Conservation (phyloP, 176 grass and related monocot genomes). For the Metroxylon sagu region DNA sequence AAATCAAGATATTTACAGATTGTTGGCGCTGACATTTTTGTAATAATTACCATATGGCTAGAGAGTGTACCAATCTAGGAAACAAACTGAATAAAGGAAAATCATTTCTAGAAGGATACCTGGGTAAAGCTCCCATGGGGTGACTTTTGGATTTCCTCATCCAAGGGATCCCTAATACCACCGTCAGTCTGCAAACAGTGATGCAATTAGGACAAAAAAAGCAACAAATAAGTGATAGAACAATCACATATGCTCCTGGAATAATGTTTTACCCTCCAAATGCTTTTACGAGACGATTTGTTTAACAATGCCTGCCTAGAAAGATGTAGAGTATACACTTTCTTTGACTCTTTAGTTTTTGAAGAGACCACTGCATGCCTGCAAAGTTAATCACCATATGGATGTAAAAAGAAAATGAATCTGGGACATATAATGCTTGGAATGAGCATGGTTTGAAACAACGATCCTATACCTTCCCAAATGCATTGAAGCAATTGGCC, state of each 20-base stretch:
- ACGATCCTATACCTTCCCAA: constrained; percentile 33
- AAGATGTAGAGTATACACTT: constrained; percentile 45
- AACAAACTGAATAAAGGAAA: no score
- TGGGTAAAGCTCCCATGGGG: constrained; percentile 39
- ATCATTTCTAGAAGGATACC: constrained; percentile 9
- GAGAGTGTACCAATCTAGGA: no score
- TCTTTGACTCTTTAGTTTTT: constrained; percentile 37
- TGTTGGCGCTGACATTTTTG: no score
- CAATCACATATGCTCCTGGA: no score
- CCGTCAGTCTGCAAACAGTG: constrained; percentile 23
- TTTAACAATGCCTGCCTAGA: constrained; percentile 35
- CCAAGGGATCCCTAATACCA: constrained; percentile 30
- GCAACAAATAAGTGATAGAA: no score
- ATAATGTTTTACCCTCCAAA: constrained; percentile 28
- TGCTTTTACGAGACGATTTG: constrained; percentile 8
- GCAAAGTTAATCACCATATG: not conserved
- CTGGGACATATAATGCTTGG: no score
- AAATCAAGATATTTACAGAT: no score
- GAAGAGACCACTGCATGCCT: constrained; percentile 34
- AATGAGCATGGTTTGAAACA: no score
- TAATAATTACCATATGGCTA: no score
- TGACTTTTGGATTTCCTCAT: constrained; percentile 37
- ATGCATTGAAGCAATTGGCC: constrained; percentile 42
- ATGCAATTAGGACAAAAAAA: constrained; percentile 1
- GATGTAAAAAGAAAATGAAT: constrained; percentile 1